Base-by-base conservation (phyloP, 1,284 basidiomycete species). In the Sphaerobolus stellatus region DNA sequence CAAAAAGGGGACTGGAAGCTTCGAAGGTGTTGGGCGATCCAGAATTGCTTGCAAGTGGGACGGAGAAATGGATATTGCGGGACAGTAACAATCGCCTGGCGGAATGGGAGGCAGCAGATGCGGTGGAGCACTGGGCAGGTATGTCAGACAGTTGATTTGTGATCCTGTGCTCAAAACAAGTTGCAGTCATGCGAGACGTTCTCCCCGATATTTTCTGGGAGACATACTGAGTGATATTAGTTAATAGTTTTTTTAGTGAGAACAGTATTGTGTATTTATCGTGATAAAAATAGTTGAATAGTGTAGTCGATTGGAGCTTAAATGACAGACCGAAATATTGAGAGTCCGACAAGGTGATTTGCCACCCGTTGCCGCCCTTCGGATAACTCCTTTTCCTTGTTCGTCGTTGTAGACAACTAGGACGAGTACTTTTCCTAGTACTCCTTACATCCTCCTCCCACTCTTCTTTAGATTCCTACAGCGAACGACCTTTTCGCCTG, bases 81-180 rank as follows among this genome's bases (percentile, higher is more conserved):
- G 88, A 91, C 67, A 63, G 64, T 31, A 69, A 77, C 36, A 89
- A 90, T 63, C 77, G 76, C 24, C 70, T 91, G 46, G 76, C 75
- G 30, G 75, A 78, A 33, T 79, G 86, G 71, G 87, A 90, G 66
- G 71, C 77, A 48, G 71, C 73, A 41, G 80, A 82, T 60, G 83
- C 81, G 1, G 60, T 81, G 44, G 77, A 83, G 48, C 92, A 92
- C 61, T 94, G 92, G 92, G 81, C 80, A 61, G 70, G 90, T 90
- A 65, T 63, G 86, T 76, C 13, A 5, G 48, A 30, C 18, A 11
- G 28, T 28, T 34, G 30, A 25, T 16, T 34, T 18, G 20, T n/a
- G n/a, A 7, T 22, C 31, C n/a, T n/a, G 20, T 43, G 53, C 22
- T 50, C 36, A 53, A 52, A 57, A 52, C 51, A n/a, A 16, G 38